Conservation (phyloP, 2,329 filamentous ascomycete species). For the Pleoardoris graminearum region DNA sequence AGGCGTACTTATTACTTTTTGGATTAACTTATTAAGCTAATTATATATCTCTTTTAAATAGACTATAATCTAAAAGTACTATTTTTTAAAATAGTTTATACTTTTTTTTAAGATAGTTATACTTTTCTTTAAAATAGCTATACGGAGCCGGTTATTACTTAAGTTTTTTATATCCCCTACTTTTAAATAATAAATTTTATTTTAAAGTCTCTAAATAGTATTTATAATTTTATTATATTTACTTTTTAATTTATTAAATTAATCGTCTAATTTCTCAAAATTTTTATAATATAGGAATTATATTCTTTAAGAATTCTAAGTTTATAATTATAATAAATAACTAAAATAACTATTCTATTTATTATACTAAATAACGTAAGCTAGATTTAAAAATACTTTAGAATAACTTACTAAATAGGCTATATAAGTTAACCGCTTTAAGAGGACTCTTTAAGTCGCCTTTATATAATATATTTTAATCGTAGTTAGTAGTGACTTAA, state of each 20-base stretch:
- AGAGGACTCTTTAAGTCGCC: constrained; percentile 7
- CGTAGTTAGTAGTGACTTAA: constrained; percentile 9
- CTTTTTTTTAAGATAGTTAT: too few species aligned
- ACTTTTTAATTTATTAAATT: constrained; percentile 11
- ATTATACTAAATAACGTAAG: constrained; percentile 12
- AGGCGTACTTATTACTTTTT: too few species aligned
- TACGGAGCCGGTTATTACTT: too few species aligned
- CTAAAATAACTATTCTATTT: constrained; percentile 8
- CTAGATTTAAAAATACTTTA: constrained; percentile 12
- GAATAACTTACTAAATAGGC: constrained; percentile 11
- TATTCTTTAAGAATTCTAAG: constrained; percentile 6
- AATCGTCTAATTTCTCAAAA: constrained; percentile 11
- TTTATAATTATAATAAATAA: constrained; percentile 11
- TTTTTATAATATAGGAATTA: constrained; percentile 12
- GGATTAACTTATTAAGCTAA: too few species aligned
- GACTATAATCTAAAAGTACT: too few species aligned
- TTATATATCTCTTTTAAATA: too few species aligned
- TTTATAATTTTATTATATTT: constrained; percentile 13
- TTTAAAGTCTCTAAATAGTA: constrained; percentile 13
- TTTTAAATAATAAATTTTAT: too few species aligned
- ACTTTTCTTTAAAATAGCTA: too few species aligned
- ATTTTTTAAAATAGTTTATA: too few species aligned
- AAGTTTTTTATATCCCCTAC: too few species aligned
- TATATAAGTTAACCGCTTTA: constrained; percentile 11
- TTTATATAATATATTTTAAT: constrained; percentile 14